Evolutionary conservation across 129 eudicot species (phyloP), one percentile per base, ranked within the genome.

Genomic region (Mikania micrantha): DNA sequence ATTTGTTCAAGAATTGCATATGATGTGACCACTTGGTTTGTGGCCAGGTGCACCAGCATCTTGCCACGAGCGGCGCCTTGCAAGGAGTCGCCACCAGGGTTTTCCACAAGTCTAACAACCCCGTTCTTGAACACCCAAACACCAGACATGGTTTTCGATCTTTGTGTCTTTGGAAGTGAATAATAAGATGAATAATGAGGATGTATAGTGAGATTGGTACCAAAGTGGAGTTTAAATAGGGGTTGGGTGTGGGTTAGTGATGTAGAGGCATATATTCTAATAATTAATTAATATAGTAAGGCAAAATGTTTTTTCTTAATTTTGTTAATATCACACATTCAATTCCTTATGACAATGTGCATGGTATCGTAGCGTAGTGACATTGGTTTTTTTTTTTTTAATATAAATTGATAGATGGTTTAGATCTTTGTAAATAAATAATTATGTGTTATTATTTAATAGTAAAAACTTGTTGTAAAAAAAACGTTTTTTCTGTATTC

Each of bases 41-140:
- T 77, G 8, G 88, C 74, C 7, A 84, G 47, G 67, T 90, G 85
- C 48, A 90, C 87, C 16, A 90, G 44, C 67, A 85, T 76, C 66
- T 90, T 86, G 17, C 70, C 61, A 11, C 74, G 58, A 15, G 65
- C 34, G n/a, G 67, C 31, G 21, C 93, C 84, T 12, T 78, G 83
- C 17, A 63, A 54, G 12, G 89, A 61, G 40, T 76, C 82, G 0
- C 56, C 80, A 1, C 85, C 86, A 0, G 92, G 81, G 77, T 85
- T 91, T 77, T 87, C 92, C 17, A 84, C 87, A 1, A 91, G 86
- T 9, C 88, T 73, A 15, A 91, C 77, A 1, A 91, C 95, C 3
- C 97, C 95, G 39, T 87, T 85, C 71, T 91, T 88, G 87, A 91
- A 91, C 67, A 87, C 93, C 97, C 97, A 91, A 17, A 91, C 97